These are phyloP conservation scores for Circinella umbellata DNA, from an alignment of 371 early-diverging fungal species.

Conservation along the genomic window DNA sequence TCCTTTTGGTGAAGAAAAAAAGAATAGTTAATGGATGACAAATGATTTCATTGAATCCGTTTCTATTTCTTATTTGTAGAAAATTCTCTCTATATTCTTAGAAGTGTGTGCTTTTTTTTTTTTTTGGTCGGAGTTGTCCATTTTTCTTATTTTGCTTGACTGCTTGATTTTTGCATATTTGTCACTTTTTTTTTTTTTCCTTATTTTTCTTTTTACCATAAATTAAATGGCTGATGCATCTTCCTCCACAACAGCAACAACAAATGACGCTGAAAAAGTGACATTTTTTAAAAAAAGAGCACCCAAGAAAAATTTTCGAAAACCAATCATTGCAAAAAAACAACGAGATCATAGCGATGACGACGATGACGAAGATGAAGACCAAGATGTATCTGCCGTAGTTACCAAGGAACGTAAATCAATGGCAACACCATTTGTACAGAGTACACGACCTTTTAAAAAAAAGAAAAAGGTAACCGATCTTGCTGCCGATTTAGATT, in stretches of 20 bases:
- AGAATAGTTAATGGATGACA: too few relatives aligned
- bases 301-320: constrained; percentile 57
- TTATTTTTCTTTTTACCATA: neutral
- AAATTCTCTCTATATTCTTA: too few relatives aligned
- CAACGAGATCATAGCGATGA: constrained; percentile 35
- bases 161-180: neutral
- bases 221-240: neutral
- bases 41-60: too few relatives aligned
- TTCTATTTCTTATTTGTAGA: too few relatives aligned
- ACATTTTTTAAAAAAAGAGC: constrained; percentile 66
- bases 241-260: neutral
- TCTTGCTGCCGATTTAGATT: constrained; percentile 26
- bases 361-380: constrained; percentile 45
- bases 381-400: constrained; percentile 36
- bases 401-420: constrained; percentile 57
- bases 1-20: too few relatives aligned
- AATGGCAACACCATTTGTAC: constrained; percentile 42
- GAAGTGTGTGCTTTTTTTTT: too few relatives aligned
- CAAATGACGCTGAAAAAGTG: neutral
- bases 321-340: neutral
- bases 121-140: too few relatives aligned
- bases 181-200: neutral
- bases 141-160: neutral
- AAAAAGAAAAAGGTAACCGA: constrained; percentile 18
- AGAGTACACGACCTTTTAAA: constrained; percentile 45